Evolutionary conservation across 2,329 filamentous ascomycete genomes (phyloP).

Genomic region (Tolypocladium tropicale): DNA sequence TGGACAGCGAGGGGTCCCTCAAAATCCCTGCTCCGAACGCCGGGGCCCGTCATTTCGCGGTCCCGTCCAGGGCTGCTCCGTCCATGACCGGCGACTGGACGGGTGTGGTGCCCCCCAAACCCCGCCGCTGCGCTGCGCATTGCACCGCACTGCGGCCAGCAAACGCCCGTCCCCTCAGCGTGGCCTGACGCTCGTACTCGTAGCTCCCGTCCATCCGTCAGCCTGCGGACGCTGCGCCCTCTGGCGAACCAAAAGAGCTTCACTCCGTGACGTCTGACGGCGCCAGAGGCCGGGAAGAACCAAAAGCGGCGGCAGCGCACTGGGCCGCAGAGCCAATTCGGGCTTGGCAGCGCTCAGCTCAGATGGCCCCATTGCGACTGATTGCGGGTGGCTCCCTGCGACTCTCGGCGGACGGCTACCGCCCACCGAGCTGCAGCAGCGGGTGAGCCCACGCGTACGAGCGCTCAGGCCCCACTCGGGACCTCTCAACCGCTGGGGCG

Average conservation of each 20-base stretch:
- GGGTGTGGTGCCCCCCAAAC: neutral
- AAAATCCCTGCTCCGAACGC: neutral
- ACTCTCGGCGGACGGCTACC: neutral
- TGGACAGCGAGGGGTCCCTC: neutral
- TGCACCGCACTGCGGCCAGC: neutral
- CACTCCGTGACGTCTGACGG: neutral
- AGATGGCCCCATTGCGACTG: neutral
- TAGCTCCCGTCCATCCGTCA: too few relatives aligned
- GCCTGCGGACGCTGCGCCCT: neutral
- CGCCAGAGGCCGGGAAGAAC: neutral
- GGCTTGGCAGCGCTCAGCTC: neutral
- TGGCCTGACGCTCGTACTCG: neutral
- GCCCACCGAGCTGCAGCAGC: neutral
- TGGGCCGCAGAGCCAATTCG: neutral
- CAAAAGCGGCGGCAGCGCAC: neutral
- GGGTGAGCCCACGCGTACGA: neutral
- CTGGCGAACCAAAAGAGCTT: neutral
- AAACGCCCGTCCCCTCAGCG: neutral
- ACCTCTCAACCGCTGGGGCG: slow-evolving; percentile 1
- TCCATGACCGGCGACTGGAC: neutral
- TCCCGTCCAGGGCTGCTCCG: neutral
- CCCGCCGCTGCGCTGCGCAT: neutral
- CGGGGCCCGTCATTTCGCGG: neutral
- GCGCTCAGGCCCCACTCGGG: neutral
- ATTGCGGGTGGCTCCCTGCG: neutral